phyloP scores from a whole-genome alignment of 2,329 filamentous ascomycete genomes.

The Diaporthe capsici region DNA sequence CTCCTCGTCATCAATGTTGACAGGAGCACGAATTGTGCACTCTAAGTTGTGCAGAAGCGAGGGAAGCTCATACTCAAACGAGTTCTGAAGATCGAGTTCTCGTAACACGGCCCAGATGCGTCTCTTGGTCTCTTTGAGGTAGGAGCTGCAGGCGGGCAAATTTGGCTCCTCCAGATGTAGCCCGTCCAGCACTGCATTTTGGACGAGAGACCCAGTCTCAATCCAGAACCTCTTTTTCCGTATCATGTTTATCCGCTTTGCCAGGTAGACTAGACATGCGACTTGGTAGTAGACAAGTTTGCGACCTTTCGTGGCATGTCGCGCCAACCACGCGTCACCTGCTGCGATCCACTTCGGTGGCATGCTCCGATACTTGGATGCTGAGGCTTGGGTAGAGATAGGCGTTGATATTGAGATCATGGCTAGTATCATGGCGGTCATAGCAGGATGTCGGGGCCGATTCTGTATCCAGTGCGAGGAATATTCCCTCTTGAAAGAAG shows the following conservation, averaged over 20 bases:
- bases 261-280: conserved; percentile 47
- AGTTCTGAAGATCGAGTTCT: conserved; percentile 48
- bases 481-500: too few relatives aligned
- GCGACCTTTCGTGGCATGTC: conserved; percentile 44
- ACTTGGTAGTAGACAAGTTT: conserved; percentile 46
- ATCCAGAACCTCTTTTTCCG: conserved; percentile 48
- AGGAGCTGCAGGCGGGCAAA: conserved; percentile 38
- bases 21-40: too few relatives aligned
- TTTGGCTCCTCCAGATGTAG: conserved; percentile 44
- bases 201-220: conserved; percentile 46
- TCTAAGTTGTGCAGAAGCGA: too few relatives aligned
- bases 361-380: too few relatives aligned
- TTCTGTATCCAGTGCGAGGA: too few relatives aligned
- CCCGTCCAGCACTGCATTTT: conserved; percentile 46
- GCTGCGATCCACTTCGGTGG: conserved; percentile 44
- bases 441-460: too few relatives aligned
- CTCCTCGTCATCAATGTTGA: too few relatives aligned
- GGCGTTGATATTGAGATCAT: too few relatives aligned
- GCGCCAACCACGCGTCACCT: conserved; percentile 45
- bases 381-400: too few relatives aligned
- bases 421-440: too few relatives aligned
- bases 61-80: conserved; percentile 43
- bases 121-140: conserved; percentile 45
- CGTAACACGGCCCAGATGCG: conserved; percentile 46
- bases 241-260: conserved; percentile 46